Base-by-base conservation (phyloP, 495 filamentous ascomycete genomes). In the Penicillium pancosmium region DNA sequence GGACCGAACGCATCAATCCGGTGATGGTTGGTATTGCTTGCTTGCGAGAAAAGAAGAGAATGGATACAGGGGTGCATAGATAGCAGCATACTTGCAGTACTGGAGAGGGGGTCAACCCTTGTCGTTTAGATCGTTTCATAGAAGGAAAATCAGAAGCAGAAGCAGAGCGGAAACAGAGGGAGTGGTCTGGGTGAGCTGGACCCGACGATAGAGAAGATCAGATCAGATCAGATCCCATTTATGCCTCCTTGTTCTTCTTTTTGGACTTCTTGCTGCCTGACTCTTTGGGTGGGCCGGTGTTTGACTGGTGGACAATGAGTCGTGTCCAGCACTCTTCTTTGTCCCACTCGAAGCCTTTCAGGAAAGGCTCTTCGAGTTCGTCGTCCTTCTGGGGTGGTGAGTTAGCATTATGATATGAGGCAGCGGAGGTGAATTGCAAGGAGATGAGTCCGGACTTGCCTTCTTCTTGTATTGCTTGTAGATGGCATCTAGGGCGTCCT, bases 271-370 rank as follows among this genome's bases (percentile, higher is more conserved):
- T 85, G 64, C 78, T 77, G 55, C 73, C 76, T 53, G 80, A 66
- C 36, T 79, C 66, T 52, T 67, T 69, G 9, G 80, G 73, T 12
- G 78, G 78, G 33, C 82, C 84, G 67, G 88, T 81, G 67, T 88
- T 88, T 69, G 87, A 90, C 72, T 92, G 87, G 75, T 95, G 91
- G 54, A 96, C 91, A 59, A 91, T 80, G 62, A 96, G 80, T 25
- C 84, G 82, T 52, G 81, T 83, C 80, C 85, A 88, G 70, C 82
- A 91, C 75, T 93, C 90, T 63, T 94, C 89, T 71, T 91, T 88
- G 74, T 93, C 88, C 91, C 92, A 97, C 80, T 96, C 92, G 81
- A 97, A 97, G 57, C 92, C 92, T 60, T 87, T 87, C 60, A 96
- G 85, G 81, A 91, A 87, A 62, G 92, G 90, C 56, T 84, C 78